phyloP scores from a whole-genome alignment of 768 basidiomycete genomes.

The Hemileccinum rubropunctum region DNA sequence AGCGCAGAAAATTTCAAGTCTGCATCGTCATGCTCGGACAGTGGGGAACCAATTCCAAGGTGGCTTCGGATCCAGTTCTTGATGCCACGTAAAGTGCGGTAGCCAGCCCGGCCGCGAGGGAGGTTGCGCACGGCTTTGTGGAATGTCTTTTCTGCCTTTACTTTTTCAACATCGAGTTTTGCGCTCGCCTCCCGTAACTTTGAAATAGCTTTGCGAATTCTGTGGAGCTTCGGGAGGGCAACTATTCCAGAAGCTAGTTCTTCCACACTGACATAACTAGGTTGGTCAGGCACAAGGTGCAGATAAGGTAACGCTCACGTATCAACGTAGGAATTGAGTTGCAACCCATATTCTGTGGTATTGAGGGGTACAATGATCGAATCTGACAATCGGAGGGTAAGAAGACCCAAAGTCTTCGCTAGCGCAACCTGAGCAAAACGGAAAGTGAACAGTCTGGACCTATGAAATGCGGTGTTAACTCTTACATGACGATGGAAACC shows the following conservation, averaged over 20 bases:
- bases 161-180: constrained; percentile 59
- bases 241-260: constrained; percentile 29
- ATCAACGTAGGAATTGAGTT: constrained; percentile 57
- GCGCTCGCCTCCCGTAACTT: constrained; percentile 49
- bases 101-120: neutral
- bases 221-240: constrained; percentile 34
- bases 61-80: constrained; percentile 30
- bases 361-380: constrained; percentile 67
- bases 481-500: constrained; percentile 70
- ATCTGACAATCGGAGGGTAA: constrained; percentile 57
- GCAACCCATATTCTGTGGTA: constrained; percentile 69
- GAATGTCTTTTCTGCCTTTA: constrained; percentile 51
- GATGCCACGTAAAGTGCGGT: constrained; percentile 2
- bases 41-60: neutral
- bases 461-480: constrained; percentile 1
- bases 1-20: constrained; percentile 4
- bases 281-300: constrained; percentile 20
- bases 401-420: constrained; percentile 61
- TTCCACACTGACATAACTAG: constrained; percentile 48
- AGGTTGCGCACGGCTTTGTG: constrained; percentile 41
- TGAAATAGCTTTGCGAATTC: constrained; percentile 45
- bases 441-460: neutral
- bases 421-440: constrained; percentile 48
- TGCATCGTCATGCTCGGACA: neutral
- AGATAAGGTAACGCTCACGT: constrained; percentile 42